Evolutionary conservation across 805 yeast genomes (phyloP).

Genomic region (Monosporozyma unispora): DNA sequence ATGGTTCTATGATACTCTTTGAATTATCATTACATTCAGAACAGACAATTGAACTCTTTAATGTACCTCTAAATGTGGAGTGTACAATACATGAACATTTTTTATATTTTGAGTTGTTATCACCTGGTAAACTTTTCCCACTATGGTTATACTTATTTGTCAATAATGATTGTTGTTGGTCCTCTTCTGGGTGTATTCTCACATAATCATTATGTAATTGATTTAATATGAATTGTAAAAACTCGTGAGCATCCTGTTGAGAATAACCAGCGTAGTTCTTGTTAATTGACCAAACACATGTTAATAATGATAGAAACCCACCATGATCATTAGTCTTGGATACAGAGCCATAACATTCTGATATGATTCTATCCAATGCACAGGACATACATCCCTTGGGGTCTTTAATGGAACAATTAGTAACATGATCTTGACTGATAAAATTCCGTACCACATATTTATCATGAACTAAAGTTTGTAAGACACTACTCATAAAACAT

Average conservation of each 20-base stretch:
- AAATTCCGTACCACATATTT: constrained; percentile 76
- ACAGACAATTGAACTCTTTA: constrained; percentile 75
- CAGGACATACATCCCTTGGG: constrained; percentile 62
- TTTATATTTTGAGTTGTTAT: constrained; percentile 2
- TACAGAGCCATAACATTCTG: constrained; percentile 52
- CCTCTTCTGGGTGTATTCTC: constrained; percentile 9
- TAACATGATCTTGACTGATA: constrained; percentile 36
- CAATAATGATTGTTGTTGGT: constrained; percentile 5
- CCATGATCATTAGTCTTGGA: constrained; percentile 39
- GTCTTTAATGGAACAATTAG: constrained; percentile 22
- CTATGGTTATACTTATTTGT: not conserved
- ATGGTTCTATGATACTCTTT: constrained; percentile 70
- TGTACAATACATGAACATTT: constrained; percentile 75
- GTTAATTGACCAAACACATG: constrained; percentile 83
- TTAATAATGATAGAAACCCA: constrained; percentile 71
- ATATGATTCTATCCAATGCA: constrained; percentile 69
- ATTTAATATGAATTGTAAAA: constrained; percentile 84
- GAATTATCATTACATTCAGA: constrained; percentile 54
- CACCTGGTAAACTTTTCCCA: not conserved
- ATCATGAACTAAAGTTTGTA: constrained; percentile 84
- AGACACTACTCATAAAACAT: constrained; percentile 89
- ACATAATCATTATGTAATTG: constrained; percentile 54
- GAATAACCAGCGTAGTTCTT: constrained; percentile 87
- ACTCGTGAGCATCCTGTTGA: constrained; percentile 98
- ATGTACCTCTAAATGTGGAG: constrained; percentile 70